Conservation (phyloP, 2,329 filamentous ascomycete species). For the Piedraia hortae region DNA sequence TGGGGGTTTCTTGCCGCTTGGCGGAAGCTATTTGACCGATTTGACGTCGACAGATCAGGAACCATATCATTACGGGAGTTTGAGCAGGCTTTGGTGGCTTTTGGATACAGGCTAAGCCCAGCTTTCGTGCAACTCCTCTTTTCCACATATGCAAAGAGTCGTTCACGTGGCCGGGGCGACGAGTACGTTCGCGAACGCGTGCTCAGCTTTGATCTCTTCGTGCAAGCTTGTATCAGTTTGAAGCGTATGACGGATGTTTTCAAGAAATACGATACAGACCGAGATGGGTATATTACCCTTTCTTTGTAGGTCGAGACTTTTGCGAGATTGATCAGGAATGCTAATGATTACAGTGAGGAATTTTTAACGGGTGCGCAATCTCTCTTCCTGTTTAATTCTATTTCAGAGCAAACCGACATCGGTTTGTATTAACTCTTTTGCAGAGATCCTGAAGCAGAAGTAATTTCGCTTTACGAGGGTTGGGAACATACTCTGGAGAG, state of each 20-base stretch:
- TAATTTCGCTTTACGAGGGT: no score
- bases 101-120: constrained; percentile 71
- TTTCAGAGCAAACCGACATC: constrained; percentile 23
- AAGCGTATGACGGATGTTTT: constrained; percentile 99
- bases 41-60: constrained; percentile 28
- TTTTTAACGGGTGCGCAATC: constrained; percentile 28
- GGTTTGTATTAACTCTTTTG: constrained; percentile 18
- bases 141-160: constrained; percentile 44
- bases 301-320: constrained; percentile 21
- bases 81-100: constrained; percentile 62
- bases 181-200: constrained; percentile 14
- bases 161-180: constrained; percentile 11
- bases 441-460: constrained; percentile 5
- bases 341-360: constrained; percentile 17
- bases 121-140: constrained; percentile 69
- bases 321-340: constrained; percentile 1
- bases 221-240: constrained; percentile 85
- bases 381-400: constrained; percentile 26
- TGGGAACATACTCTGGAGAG: no score
- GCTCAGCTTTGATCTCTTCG: constrained; percentile 63
- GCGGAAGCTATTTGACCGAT: constrained; percentile 61
- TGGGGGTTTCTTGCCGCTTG: constrained; percentile 92
- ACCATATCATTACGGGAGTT: constrained; percentile 74
- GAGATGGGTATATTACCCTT: constrained; percentile 52
- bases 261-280: constrained; percentile 93